These are phyloP conservation scores for Furcasterigmium sp. DNA, from an alignment of 2,329 filamentous ascomycete species.

Conservation along the genomic window DNA sequence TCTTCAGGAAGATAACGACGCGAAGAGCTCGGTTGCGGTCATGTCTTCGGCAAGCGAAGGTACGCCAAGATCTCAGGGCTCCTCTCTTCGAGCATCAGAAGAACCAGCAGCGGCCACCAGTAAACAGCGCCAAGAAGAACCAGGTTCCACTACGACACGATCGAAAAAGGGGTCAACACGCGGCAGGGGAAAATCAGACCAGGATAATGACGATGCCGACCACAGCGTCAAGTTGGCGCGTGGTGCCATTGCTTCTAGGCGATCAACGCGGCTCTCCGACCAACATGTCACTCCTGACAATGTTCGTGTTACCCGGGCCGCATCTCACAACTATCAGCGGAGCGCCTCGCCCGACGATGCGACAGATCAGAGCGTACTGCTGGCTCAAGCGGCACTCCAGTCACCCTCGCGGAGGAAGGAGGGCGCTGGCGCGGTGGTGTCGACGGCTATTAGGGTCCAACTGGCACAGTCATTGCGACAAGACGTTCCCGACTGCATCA, in stretches of 20 bases:
- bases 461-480: conserved; percentile 40
- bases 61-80: too few relatives aligned
- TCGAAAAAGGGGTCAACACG: not conserved
- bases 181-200: not conserved
- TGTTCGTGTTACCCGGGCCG: conserved; percentile 16
- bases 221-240: conserved; percentile 10
- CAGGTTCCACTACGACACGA: too few relatives aligned
- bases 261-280: conserved; percentile 11
- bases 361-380: conserved; percentile 19
- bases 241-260: conserved; percentile 11
- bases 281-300: conserved; percentile 9
- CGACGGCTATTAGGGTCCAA: conserved; percentile 33
- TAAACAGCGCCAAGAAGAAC: too few relatives aligned
- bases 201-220: conserved; percentile 20
- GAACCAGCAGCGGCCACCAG: too few relatives aligned
- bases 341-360: conserved; percentile 14
- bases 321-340: conserved; percentile 19
- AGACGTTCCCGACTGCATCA: conserved; percentile 46
- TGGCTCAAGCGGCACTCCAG: conserved; percentile 22
- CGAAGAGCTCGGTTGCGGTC: too few relatives aligned
- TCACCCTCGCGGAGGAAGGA: conserved; percentile 18
- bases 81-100: too few relatives aligned
- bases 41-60: too few relatives aligned
- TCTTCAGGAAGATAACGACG: too few relatives aligned
- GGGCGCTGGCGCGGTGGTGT: not conserved